Conservation (phyloP, 1,139 yeast species). For the Kodamaea ohmeri region DNA sequence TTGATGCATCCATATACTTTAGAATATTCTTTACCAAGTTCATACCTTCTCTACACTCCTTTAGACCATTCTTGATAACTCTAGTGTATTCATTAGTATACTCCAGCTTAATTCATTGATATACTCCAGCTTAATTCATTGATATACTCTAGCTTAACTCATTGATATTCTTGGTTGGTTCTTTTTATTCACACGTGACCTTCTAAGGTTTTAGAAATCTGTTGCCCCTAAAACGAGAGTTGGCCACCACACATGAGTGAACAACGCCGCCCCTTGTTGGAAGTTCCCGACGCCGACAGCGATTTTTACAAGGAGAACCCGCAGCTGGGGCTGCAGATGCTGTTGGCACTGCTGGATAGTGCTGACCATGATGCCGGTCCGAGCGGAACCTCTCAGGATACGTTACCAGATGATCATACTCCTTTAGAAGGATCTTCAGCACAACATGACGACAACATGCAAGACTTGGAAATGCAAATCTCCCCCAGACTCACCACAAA, state of each 20-base stretch:
- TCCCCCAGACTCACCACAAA: conserved; percentile 22
- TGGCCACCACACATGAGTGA: conserved; percentile 1
- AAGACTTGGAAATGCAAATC: conserved; percentile 24
- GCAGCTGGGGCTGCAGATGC: background rate
- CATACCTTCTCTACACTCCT: no score
- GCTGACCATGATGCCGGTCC: background rate
- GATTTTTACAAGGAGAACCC: background rate
- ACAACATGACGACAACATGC: conserved; percentile 6
- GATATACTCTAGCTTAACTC: no score
- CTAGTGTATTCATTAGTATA: no score
- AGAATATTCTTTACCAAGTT: no score
- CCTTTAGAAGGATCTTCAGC: conserved; percentile 10
- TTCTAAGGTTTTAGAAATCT: background rate
- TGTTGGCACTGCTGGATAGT: conserved; percentile 7
- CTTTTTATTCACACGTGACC: conserved; percentile 1
- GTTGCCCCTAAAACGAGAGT: conserved; percentile 1
- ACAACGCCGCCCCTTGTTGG: background rate
- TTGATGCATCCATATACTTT: no score
- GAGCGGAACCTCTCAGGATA: background rate
- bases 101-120: no score
- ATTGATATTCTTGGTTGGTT: background rate
- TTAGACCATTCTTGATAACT: no score
- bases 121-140: no score
- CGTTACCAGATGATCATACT: background rate
- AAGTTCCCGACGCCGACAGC: background rate